A percentile compares a stretch with the other conserved stretches of the same genome.
Evolutionary conservation across 108 stramenopile species (phyloP).

Genomic region (Seminavis robusta): DNA sequence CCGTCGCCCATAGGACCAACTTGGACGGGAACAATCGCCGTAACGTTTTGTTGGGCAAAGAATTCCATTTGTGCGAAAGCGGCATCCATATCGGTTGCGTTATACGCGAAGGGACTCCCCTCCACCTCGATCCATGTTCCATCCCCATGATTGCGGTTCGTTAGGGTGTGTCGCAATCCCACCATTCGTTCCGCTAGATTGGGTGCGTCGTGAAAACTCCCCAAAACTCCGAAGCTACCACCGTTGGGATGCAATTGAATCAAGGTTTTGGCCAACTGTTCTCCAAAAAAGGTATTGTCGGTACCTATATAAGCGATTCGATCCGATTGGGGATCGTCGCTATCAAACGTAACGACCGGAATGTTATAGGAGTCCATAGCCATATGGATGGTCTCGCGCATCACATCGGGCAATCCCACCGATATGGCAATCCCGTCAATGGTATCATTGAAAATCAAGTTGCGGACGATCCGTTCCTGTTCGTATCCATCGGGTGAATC

Average conservation of each 20-base stretch:
- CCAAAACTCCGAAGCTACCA: conserved; percentile 15
- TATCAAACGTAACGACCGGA: conserved; percentile 30
- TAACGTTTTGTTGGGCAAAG: too few species aligned
- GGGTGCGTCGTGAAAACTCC: background rate
- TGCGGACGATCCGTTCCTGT: background rate
- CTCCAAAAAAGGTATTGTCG: conserved; percentile 21
- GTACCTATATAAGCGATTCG: conserved; percentile 34
- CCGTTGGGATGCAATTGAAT: conserved; percentile 19
- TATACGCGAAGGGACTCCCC: too few species aligned
- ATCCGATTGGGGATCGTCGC: conserved; percentile 15
- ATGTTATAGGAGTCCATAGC: too few species aligned
- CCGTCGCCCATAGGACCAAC: too few species aligned
- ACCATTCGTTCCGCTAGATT: conserved; percentile 4
- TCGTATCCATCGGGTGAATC: background rate
- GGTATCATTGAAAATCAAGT: background rate
- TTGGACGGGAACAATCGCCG: too few species aligned
- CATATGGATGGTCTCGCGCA: too few species aligned
- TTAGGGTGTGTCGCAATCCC: conserved; percentile 4
- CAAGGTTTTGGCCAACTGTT: conserved; percentile 15
- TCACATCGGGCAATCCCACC: too few species aligned
- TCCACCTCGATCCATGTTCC: too few species aligned
- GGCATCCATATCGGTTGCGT: too few species aligned
- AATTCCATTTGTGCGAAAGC: too few species aligned
- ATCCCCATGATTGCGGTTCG: too few species aligned
- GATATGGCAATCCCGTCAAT: background rate